phyloP scores from a whole-genome alignment of 345 rosid species.

The Citrus unshiu region DNA sequence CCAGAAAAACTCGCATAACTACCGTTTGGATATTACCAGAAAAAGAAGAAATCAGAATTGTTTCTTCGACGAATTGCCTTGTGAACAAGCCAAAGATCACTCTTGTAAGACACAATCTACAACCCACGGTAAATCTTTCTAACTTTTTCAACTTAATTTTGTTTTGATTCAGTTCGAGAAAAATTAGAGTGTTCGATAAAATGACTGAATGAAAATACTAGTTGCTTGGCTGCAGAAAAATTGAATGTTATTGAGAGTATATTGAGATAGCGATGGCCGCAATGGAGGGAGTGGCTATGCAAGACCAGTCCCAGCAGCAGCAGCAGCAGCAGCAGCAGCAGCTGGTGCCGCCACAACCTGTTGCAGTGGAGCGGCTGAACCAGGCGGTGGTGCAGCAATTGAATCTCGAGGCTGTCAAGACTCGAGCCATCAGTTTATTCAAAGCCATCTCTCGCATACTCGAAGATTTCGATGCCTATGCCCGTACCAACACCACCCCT shows the following conservation, averaged over 20 bases:
- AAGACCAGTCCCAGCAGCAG: conserved; percentile 29
- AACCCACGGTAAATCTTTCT: background rate
- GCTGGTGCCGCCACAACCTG: conserved; percentile 19
- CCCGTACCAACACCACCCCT: conserved; percentile 74
- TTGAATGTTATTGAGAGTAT: background rate
- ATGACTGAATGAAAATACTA: background rate
- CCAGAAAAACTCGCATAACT: background rate
- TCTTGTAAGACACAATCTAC: background rate
- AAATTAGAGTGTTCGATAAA: background rate
- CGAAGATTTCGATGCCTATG: conserved; percentile 74
- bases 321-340: conserved; percentile 15
- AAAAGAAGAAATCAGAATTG: background rate
- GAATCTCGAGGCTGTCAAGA: conserved; percentile 72
- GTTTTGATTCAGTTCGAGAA: background rate
- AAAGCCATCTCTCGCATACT: conserved; percentile 87
- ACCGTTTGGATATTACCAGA: background rate
- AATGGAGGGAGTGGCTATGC: conserved; percentile 21
- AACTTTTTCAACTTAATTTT: background rate
- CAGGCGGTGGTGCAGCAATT: conserved; percentile 59
- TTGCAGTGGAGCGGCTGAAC: conserved; percentile 62
- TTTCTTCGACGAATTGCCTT: background rate
- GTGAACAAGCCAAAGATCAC: background rate
- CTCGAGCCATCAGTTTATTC: conserved; percentile 72
- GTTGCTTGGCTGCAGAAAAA: background rate
- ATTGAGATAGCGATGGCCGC: conserved; percentile 1